These are phyloP conservation scores for Parachlorella kessleri DNA, from an alignment of 139 green algal genomes.

Conservation along the genomic window DNA sequence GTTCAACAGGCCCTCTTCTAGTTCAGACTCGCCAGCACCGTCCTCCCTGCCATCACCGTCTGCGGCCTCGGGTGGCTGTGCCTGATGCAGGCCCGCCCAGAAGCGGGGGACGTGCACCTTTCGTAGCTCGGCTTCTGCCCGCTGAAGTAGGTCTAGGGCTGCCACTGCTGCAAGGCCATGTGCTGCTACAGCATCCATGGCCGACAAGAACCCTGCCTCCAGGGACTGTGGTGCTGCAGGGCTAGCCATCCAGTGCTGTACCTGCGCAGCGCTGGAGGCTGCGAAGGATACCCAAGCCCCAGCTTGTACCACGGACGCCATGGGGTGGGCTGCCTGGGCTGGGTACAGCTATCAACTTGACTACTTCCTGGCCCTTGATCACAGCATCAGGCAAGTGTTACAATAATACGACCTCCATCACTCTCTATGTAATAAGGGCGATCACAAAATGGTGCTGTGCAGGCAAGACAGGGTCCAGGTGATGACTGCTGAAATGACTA, in stretches of 20 bases:
- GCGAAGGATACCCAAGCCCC: slow-evolving; percentile 15
- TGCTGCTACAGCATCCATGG: not conserved
- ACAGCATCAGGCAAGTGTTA: too few species aligned
- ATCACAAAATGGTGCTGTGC: too few species aligned
- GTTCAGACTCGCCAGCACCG: too few species aligned
- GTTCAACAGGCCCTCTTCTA: too few species aligned
- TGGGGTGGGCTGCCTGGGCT: too few species aligned
- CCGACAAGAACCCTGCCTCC: not conserved
- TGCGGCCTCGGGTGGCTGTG: not conserved
- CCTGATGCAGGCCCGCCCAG: not conserved
- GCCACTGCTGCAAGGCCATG: not conserved
- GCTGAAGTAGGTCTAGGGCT: slow-evolving; percentile 1
- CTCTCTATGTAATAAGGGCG: too few species aligned
- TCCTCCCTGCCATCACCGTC: not conserved
- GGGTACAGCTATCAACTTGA: too few species aligned
- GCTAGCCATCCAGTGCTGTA: slow-evolving; percentile 8
- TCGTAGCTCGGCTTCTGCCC: not conserved
- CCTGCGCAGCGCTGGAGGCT: not conserved
- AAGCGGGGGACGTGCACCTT: not conserved
- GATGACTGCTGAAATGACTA: too few species aligned
- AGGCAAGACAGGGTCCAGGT: too few species aligned
- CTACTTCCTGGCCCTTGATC: too few species aligned
- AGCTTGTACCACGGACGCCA: too few species aligned
- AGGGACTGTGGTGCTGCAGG: not conserved
- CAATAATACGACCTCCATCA: too few species aligned